Evolutionary conservation across 2,329 filamentous ascomycete genomes (phyloP).

Genomic region (Thielaviopsis musarum): DNA sequence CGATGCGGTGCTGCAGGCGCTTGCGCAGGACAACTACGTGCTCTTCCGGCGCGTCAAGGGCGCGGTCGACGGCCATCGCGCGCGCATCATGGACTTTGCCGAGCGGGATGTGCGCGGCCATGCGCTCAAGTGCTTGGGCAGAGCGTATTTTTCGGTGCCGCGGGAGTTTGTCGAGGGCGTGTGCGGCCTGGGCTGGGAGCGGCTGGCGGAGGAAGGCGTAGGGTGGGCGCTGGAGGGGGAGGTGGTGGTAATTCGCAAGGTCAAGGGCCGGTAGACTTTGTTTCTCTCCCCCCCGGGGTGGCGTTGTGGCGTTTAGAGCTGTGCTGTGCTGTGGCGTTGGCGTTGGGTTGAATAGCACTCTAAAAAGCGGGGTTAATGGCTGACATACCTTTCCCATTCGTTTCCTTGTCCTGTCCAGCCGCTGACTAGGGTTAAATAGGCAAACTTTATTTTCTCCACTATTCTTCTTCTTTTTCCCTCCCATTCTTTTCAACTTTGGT

Average conservation of each 20-base stretch:
- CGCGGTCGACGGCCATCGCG: slow-evolving; percentile 64
- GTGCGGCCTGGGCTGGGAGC: slow-evolving; percentile 56
- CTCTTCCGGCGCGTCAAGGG: slow-evolving; percentile 55
- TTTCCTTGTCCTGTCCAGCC: too few relatives aligned
- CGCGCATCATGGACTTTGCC: slow-evolving; percentile 66
- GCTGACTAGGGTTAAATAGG: too few relatives aligned
- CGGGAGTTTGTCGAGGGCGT: slow-evolving; percentile 49
- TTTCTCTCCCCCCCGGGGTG: too few relatives aligned
- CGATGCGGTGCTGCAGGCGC: slow-evolving; percentile 47
- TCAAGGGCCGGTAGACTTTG: slow-evolving; percentile 20
- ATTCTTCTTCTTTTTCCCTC: background rate
- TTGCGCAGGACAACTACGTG: slow-evolving; percentile 72
- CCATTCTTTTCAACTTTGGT: background rate
- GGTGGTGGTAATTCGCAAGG: slow-evolving; percentile 57
- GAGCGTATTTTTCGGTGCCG: slow-evolving; percentile 62
- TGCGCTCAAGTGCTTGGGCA: slow-evolving; percentile 72
- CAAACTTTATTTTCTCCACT: slow-evolving; percentile 1
- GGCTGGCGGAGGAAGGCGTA: slow-evolving; percentile 49
- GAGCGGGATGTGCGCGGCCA: slow-evolving; percentile 57
- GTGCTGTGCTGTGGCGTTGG: too few relatives aligned
- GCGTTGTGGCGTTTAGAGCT: too few relatives aligned
- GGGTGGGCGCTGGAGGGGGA: slow-evolving; percentile 68
- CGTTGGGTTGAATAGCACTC: too few relatives aligned
- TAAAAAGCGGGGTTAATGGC: too few relatives aligned
- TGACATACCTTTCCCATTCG: too few relatives aligned